phyloP scores from a whole-genome alignment of 495 filamentous ascomycete species.

The Aspergillus carlsbadensis region DNA sequence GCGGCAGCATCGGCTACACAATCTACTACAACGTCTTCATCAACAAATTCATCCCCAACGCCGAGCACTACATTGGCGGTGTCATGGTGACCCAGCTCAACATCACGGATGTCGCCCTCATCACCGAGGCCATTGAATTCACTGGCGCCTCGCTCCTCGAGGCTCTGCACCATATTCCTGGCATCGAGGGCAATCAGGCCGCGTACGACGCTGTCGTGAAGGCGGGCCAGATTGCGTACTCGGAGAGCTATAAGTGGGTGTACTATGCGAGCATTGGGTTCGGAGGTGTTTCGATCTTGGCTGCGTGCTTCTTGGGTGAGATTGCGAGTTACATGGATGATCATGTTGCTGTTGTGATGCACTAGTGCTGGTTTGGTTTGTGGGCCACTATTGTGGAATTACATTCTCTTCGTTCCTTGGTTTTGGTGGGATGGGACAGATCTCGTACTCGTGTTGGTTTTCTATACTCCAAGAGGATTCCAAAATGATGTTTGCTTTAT shows the following conservation, averaged over 20 bases:
- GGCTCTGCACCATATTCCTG: constrained; percentile 53
- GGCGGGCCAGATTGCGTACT: constrained; percentile 62
- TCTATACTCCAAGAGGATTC: no score
- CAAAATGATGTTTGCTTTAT: no score
- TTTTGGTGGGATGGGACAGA: neutral
- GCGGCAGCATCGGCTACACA: constrained; percentile 68
- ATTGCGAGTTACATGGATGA: constrained; percentile 68
- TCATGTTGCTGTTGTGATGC: constrained; percentile 64
- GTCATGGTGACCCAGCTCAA: constrained; percentile 51
- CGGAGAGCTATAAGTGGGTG: constrained; percentile 64
- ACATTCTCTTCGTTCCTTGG: neutral
- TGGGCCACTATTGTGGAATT: no score
- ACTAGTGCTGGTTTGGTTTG: neutral
- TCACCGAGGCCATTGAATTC: constrained; percentile 51
- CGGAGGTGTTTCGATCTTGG: constrained; percentile 59
- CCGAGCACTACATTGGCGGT: constrained; percentile 51
- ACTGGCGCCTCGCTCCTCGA: constrained; percentile 56
- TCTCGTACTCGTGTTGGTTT: no score
- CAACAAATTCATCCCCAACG: constrained; percentile 58
- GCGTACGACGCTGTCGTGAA: constrained; percentile 57
- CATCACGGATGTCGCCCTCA: constrained; percentile 48
- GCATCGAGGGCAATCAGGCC: constrained; percentile 52
- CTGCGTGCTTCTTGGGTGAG: constrained; percentile 61
- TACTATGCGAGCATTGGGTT: constrained; percentile 71
- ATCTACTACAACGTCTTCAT: constrained; percentile 77